Base-by-base conservation (phyloP, 148 eudicot species). In the Chenopodium suecicum region DNA sequence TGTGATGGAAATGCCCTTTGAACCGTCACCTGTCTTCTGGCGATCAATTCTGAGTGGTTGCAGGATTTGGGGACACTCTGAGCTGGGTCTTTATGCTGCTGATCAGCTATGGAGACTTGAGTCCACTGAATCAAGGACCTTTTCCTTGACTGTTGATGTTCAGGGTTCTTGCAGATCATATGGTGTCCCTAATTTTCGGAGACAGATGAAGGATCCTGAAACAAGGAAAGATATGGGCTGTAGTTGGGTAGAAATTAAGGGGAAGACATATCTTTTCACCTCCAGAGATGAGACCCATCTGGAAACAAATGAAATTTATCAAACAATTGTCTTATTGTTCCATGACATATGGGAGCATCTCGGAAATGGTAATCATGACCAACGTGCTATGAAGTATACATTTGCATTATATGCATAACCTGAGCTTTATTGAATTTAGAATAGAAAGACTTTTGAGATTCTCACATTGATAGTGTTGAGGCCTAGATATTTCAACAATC, bases 21-120 rank as follows among this genome's bases (percentile, higher is more conserved):
- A 37, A 37, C 44, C 44, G 5, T 5, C 83, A 65, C 79, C 73
- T 66, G 80, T 84, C 34, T 82, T 87, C 68, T 84, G 89, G 89
- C 69, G 84, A 76, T 81, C 81, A 46, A 65, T 84, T 68, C 29
- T 84, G 79, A 84, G 82, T 68, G 85, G 87, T 20, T 87, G 87
- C 82, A 82, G 85, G 63, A 79, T 84, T 58, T 79, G 83, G 85
- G 66, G 85, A 27, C 44, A 81, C 11, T 46, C 65, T 48, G 85
- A 80, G 50, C 20, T 84, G 72, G 86, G 85, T 11, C n/a, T 77
- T 29, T 67, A 78, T 82, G 85, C 79, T 10, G 87, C 85, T 46
- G 65, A 84, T 23, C 63, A 34, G 48, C 63, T 82, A 5, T 75
- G 78, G 80, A 76, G 79, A 63, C 62, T 82, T 12, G 85, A 80